Conservation (phyloP, 495 filamentous ascomycete species). For the Podospora anserina region DNA sequence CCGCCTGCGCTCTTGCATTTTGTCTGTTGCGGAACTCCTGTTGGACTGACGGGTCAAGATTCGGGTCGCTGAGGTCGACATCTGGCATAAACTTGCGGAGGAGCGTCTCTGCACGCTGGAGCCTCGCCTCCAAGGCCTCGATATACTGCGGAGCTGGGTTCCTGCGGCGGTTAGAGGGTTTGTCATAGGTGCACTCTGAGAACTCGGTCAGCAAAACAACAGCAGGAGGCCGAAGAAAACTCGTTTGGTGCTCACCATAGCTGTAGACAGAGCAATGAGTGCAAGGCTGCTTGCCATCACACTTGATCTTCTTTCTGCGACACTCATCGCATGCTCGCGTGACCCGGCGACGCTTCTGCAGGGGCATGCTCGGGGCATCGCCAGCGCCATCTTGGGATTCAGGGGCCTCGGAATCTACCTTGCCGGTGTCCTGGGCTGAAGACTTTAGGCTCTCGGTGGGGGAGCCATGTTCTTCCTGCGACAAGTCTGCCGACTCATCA, state of each 20-base stretch:
- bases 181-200: slow-evolving; percentile 94
- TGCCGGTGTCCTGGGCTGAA: slow-evolving; percentile 20
- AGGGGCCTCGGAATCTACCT: slow-evolving; percentile 30
- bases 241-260: slow-evolving; percentile 66
- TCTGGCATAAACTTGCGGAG: slow-evolving; percentile 78
- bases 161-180: slow-evolving; percentile 90
- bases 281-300: slow-evolving; percentile 95
- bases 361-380: slow-evolving; percentile 46
- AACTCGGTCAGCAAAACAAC: slow-evolving; percentile 33
- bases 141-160: slow-evolving; percentile 95
- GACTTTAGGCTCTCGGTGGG: slow-evolving; percentile 33
- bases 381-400: slow-evolving; percentile 17
- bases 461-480: slow-evolving; percentile 32
- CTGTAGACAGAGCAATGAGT: slow-evolving; percentile 97
- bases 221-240: neutral
- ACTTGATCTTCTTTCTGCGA: slow-evolving; percentile 97
- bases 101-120: slow-evolving; percentile 80
- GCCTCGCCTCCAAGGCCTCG: slow-evolving; percentile 79
- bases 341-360: slow-evolving; percentile 86
- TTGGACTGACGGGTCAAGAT: slow-evolving; percentile 65
- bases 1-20: slow-evolving; percentile 38
- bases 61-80: slow-evolving; percentile 78
- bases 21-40: slow-evolving; percentile 54
- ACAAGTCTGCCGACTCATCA: slow-evolving; percentile 35
- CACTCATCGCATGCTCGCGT: slow-evolving; percentile 95